Evolutionary conservation across 306 rosid genomes (phyloP), one percentile per base, ranked within the genome.

Genomic region (Prunus kanzakura): DNA sequence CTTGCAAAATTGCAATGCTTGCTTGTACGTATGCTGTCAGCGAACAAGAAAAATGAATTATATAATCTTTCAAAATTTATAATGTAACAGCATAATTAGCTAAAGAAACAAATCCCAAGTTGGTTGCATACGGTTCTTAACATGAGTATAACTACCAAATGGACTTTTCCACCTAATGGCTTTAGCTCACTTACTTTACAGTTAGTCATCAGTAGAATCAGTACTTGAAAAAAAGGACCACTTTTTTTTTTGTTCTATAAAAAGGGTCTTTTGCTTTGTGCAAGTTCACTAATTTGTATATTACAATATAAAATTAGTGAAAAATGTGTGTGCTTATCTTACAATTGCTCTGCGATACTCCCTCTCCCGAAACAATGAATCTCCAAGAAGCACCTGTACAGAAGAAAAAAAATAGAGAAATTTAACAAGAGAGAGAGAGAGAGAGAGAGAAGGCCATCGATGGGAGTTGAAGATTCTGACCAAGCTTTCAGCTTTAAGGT

Each of bases 301-400:
- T 38, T 64, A 64, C 25, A 35, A 35, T 4, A 35, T 11, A 47
- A 64, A 64, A 35, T 64, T 19, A 35, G 16, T 9, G 8, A 11
- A 64, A 35, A 64, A 64, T 64, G 69, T 35, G 69, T 35, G 16
- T 61, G 43, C 49, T 63, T 55, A 43, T 27, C 97, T 77, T 91
- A 96, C 99, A 74, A 96, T 88, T 55, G 99, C 97, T 82, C 99
- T 86, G 29, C 99, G 91, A 73, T 76, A 88, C 86, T 96, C 99
- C 71, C 90, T 88, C 70, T 89, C 97, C 11, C 96, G 90, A 75
- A 84, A 87, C 81, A 92, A 81, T 20, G 94, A 78, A 80, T 96
- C 98, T 55, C 90, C 98, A 12, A 91, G 93, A 79, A 96, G 88
- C 78, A 86, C 97, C 98, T 95, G 79, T 15, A 54, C 20, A 27